phyloP scores from a whole-genome alignment of 2,329 filamentous ascomycete genomes.

The Aotearoamyces nothofagi region DNA sequence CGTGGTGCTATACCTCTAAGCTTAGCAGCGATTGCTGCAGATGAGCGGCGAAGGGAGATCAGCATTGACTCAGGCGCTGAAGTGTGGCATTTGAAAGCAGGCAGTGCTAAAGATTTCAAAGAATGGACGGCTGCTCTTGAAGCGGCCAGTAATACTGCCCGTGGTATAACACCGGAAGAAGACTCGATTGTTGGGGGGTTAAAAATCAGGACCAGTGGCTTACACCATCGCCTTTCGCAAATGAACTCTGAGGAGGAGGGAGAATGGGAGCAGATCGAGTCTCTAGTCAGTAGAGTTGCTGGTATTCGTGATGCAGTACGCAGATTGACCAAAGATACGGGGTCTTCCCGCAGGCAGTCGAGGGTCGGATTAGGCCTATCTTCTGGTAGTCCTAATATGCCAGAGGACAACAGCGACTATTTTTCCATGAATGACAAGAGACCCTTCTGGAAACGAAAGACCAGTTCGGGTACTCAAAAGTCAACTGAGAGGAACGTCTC shows the following conservation, averaged over 20 bases:
- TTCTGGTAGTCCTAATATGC: constrained; percentile 18
- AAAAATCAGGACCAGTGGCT: constrained; percentile 18
- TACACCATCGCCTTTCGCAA: constrained; percentile 6
- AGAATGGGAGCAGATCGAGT: constrained; percentile 80
- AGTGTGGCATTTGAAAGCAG: constrained; percentile 84
- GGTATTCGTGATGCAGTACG: constrained; percentile 81
- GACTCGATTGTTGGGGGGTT: constrained; percentile 13
- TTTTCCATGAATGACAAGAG: constrained; percentile 47
- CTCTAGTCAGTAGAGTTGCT: constrained; percentile 70
- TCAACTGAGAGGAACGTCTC: constrained; percentile 11
- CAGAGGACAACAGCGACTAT: constrained; percentile 33
- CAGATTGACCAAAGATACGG: constrained; percentile 72
- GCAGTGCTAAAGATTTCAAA: constrained; percentile 69
- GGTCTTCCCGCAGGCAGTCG: constrained; percentile 25
- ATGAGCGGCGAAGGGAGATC: constrained; percentile 79
- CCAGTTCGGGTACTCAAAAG: constrained; percentile 30
- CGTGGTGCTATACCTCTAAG: constrained; percentile 86
- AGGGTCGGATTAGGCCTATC: constrained; percentile 22
- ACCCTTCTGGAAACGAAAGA: constrained; percentile 87
- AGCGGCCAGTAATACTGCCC: constrained; percentile 54
- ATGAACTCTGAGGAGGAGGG: constrained; percentile 44
- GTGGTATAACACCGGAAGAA: constrained; percentile 22
- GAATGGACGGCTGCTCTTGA: constrained; percentile 82
- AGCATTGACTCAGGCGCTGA: constrained; percentile 95
- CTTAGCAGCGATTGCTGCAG: constrained; percentile 78